Percentiles rank a stretch among this genome's conserved stretches.
Evolutionary conservation across 371 early-diverging fungal species (phyloP).

Genomic region (Mucor mucedo): DNA sequence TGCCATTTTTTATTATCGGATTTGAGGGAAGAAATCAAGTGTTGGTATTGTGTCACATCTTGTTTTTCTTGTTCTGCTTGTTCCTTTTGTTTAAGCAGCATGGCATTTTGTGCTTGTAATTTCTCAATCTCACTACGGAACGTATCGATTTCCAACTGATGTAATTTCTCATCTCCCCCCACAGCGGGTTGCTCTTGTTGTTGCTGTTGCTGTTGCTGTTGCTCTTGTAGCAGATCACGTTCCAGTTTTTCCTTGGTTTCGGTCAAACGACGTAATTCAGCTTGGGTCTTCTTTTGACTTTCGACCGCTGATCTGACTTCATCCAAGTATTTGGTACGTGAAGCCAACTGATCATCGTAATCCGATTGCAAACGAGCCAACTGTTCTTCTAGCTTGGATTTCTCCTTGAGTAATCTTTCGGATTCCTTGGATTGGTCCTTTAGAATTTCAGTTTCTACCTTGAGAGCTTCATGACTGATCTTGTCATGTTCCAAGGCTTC

Average conservation of each 20-base stretch:
- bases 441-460: slow-evolving; percentile 41
- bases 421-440: slow-evolving; percentile 47
- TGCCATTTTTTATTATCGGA: slow-evolving; percentile 60
- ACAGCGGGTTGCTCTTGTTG: background rate
- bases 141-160: slow-evolving; percentile 37
- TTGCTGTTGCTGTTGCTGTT: slow-evolving; percentile 21
- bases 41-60: slow-evolving; percentile 38
- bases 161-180: slow-evolving; percentile 26
- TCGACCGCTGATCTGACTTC: slow-evolving; percentile 47
- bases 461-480: slow-evolving; percentile 36
- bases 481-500: slow-evolving; percentile 42
- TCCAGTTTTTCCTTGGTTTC: slow-evolving; percentile 54
- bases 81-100: slow-evolving; percentile 54
- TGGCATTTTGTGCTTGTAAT: slow-evolving; percentile 43
- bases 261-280: slow-evolving; percentile 43
- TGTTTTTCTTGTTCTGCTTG: slow-evolving; percentile 46
- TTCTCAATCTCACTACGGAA: slow-evolving; percentile 43
- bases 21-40: slow-evolving; percentile 38
- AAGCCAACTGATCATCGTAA: slow-evolving; percentile 40
- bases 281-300: slow-evolving; percentile 52
- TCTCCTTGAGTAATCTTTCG: slow-evolving; percentile 46
- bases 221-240: slow-evolving; percentile 36
- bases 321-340: slow-evolving; percentile 44
- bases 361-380: slow-evolving; percentile 37
- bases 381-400: slow-evolving; percentile 42